These are phyloP conservation scores for Cephalotrichum gorgonifer DNA, from an alignment of 2,329 filamentous ascomycete genomes.

Conservation along the genomic window DNA sequence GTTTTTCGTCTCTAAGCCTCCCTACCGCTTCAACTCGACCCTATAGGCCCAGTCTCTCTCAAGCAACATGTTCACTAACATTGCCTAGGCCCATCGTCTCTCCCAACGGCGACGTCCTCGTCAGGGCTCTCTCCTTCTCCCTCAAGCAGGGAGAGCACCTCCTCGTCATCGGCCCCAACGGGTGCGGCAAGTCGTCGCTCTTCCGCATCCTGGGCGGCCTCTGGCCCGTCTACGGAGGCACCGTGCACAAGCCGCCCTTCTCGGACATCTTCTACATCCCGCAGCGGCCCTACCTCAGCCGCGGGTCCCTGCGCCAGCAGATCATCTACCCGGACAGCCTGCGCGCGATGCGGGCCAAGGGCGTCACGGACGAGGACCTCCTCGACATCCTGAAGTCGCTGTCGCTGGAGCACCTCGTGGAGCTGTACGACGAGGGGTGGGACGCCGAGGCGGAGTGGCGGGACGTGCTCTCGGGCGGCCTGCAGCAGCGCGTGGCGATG, in stretches of 20 bases:
- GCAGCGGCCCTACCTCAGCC: slow-evolving; percentile 85
- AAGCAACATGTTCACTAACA: slow-evolving; percentile 9
- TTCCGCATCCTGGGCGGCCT: slow-evolving; percentile 94
- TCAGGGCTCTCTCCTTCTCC: slow-evolving; percentile 75
- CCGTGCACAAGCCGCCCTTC: slow-evolving; percentile 82
- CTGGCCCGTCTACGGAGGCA: slow-evolving; percentile 96
- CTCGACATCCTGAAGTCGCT: slow-evolving; percentile 66
- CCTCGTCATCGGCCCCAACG: slow-evolving; percentile 91
- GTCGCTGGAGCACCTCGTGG: slow-evolving; percentile 73
- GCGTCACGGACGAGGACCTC: slow-evolving; percentile 73
- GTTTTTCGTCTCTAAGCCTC: no score
- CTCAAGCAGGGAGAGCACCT: slow-evolving; percentile 83
- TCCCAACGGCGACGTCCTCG: slow-evolving; percentile 87
- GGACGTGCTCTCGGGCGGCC: slow-evolving; percentile 80
- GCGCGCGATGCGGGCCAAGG: slow-evolving; percentile 76
- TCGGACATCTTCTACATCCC: slow-evolving; percentile 97
- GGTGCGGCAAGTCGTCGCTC: slow-evolving; percentile 90
- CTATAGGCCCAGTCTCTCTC: no score
- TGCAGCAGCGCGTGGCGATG: slow-evolving; percentile 96
- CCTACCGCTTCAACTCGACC: no score
- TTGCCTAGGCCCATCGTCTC: slow-evolving; percentile 69
- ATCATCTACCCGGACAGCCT: slow-evolving; percentile 92
- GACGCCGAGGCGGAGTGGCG: slow-evolving; percentile 96
- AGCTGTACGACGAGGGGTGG: slow-evolving; percentile 68
- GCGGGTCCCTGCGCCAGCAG: slow-evolving; percentile 87